These are phyloP conservation scores for Penicillium verhagenii DNA, from an alignment of 495 filamentous ascomycete species.

Conservation along the genomic window DNA sequence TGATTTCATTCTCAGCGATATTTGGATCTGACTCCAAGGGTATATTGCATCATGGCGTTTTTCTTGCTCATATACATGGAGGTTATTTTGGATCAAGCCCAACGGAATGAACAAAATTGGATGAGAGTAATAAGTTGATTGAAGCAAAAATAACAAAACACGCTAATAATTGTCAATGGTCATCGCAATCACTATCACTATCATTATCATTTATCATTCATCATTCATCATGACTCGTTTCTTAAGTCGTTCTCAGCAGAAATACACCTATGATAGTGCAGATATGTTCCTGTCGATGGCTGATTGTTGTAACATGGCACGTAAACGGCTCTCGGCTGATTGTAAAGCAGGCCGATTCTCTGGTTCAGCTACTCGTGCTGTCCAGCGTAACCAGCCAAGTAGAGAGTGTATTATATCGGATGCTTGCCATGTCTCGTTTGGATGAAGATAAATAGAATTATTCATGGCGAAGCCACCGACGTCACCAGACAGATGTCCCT, in stretches of 20 bases:
- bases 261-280: background rate
- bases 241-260: background rate
- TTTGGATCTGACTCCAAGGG: background rate
- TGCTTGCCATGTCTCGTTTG: background rate
- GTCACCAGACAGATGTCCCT: constrained; percentile 1
- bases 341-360: constrained; percentile 18
- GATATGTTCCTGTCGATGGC: constrained; percentile 1
- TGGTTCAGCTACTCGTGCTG: constrained; percentile 19
- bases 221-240: background rate
- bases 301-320: constrained; percentile 37
- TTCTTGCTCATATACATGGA: background rate
- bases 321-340: constrained; percentile 40
- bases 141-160: background rate
- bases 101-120: background rate
- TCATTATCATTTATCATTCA: constrained; percentile 11
- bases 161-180: constrained; percentile 1
- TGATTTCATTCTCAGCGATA: background rate
- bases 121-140: background rate
- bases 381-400: constrained; percentile 38
- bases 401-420: constrained; percentile 32
- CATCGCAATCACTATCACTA: constrained; percentile 13
- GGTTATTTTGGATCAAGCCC: background rate
- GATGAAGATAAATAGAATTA: background rate
- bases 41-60: constrained; percentile 11
- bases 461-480: background rate